A percentile compares a stretch with the other conserved stretches of the same genome.
Evolutionary conservation across 148 eudicot species (phyloP).

Genomic region (Silene latifolia): DNA sequence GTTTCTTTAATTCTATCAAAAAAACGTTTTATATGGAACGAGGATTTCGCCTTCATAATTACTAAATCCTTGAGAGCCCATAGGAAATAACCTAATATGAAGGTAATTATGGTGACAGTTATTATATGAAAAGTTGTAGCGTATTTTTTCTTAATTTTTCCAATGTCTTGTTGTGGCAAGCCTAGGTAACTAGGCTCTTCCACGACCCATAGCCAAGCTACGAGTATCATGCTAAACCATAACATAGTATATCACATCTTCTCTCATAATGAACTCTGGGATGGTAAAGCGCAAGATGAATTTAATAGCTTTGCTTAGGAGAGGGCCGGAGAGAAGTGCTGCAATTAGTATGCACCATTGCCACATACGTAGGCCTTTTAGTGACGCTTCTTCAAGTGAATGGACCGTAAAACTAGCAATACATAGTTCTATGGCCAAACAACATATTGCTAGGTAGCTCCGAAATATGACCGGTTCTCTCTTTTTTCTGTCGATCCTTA

Average conservation of each 20-base stretch:
- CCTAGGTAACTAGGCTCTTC: conserved; percentile 23
- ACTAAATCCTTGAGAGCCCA: conserved; percentile 20
- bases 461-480: neutral
- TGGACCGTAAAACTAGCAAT: conserved; percentile 14
- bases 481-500: neutral
- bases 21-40: conserved; percentile 21
- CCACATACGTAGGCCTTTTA: conserved; percentile 25
- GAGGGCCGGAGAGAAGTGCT: conserved; percentile 23
- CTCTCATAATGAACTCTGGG: neutral
- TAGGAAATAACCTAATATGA: conserved; percentile 21
- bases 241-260: conserved; percentile 18
- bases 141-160: conserved; percentile 4
- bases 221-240: conserved; percentile 24
- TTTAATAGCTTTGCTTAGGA: conserved; percentile 2
- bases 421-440: neutral
- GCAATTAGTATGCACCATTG: conserved; percentile 27
- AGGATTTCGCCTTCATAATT: conserved; percentile 15
- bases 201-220: conserved; percentile 25
- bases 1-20: conserved; percentile 20
- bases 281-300: neutral
- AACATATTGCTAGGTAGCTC: neutral
- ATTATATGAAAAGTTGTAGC: conserved; percentile 8
- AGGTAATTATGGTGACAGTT: conserved; percentile 10
- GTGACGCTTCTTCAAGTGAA: neutral
- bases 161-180: conserved; percentile 10